Evolutionary conservation across 2,329 filamentous ascomycete species (phyloP), one percentile per base, ranked within the genome.

Genomic region (Monosporascus sp.): DNA sequence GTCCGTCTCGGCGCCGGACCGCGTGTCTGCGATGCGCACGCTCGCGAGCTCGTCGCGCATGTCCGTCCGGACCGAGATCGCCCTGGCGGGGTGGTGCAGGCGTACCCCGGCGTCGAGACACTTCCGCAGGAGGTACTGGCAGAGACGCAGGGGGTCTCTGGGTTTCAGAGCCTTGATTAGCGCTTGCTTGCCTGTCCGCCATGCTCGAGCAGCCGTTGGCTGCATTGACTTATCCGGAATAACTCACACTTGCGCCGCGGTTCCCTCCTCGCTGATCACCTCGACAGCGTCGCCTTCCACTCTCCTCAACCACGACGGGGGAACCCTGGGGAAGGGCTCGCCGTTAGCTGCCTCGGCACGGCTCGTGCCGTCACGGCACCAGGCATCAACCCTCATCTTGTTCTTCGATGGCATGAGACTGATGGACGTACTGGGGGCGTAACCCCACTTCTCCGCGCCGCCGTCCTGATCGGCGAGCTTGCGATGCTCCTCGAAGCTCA

Each of bases 401-500:
- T 70, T 66, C 3, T 68, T 35, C 35, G 59, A 60, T 8, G 65
- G 54, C 4, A 68, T 65, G 52, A 77, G 77, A 57, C 78, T 84
- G 45, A 89, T 68, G 1, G 82, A 80, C 0, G 79, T 84, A 50
- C 83, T 87, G 17, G 70, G 55, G 4, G 72, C 59, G 52, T 79
- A 81, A 1, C 72, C 71, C 78, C 78, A 81, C 51, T 72, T 78
- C 58, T 75, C 68, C 2, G 69, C 66, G 1, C 88, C 88, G 53
- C 76, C 72, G 55, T 88, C 65, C 48, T 78, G 65, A 31, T 79
- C 75, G 0, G 88, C 86, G 14, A 92, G 77, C 44, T 78, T 70
- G 56, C 75, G 75, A 68, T 93, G 89, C 50, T 90, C 76, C 5
- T 78, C 76, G 63, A 88, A 93, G 41, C 85, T 89, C 14, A 92